Evolutionary conservation across 1,284 basidiomycete species (phyloP), one percentile per base, ranked within the genome.

Genomic region (Cryptococcus depauperatus): DNA sequence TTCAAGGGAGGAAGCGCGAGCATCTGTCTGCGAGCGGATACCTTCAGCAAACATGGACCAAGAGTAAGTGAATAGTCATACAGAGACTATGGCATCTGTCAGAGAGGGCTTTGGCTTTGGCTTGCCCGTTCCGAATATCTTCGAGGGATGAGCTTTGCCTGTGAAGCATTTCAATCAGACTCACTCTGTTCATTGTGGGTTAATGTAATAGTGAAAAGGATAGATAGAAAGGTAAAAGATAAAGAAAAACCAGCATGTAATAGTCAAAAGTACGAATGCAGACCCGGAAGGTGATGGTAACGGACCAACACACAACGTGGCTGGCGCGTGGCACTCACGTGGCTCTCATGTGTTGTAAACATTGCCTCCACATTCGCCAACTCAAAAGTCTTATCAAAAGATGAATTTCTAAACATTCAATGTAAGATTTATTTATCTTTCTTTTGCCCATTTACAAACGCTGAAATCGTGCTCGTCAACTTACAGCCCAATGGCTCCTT

Each of bases 81-180:
- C 87, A 52, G 88, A 83, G 34, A 79, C 71, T 59, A 98, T 96
- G 14, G 93, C 95, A 74, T 97, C 91, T 52, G 84, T 81, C 5
- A 99, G 78, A 2, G 77, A 77, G 0, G 92, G 82, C 62, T 90
- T 89, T 29, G 91, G 76, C 52, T 70, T 70, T 39, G 73, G 70
- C 69, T 83, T 85, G 69, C 78, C 78, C n/a, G 68, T 61, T 30
- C 89, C 88, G 70, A 91, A 91, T 62, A 91, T 84, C 69, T 71
- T 51, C 1, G 13, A 4, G 16, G 29, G 35, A 16, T 52, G 34
- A 46, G 50, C 41, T 40, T 25, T 26, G 40, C 3, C 29, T 25
- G 8, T n/a, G n/a, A n/a, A n/a, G n/a, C n/a, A n/a, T n/a, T n/a
- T n/a, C n/a, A n/a, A n/a, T n/a, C n/a, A n/a, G 21, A 37, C 59